Evolutionary conservation across 495 filamentous ascomycete species (phyloP), one percentile per base, ranked within the genome.

Genomic region (Lasiosphaeria hispida): DNA sequence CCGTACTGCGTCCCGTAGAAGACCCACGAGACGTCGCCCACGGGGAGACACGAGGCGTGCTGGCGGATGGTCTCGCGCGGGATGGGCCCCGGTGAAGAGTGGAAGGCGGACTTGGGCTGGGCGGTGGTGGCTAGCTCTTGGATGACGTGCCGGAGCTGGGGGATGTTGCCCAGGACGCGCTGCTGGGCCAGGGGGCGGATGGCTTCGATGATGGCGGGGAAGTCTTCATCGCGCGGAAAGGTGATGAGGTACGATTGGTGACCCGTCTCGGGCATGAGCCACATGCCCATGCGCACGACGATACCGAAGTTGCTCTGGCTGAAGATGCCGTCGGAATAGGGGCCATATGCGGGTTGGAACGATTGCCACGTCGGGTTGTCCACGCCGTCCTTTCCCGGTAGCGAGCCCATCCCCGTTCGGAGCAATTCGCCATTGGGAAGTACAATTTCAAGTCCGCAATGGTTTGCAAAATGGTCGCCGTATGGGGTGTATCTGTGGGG

Each of bases 371-470:
- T 69, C 1, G 66, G 63, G 53, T 76, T 77, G 48, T 69, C 67
- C 5, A 60, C 45, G 17, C 69, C 69, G 49, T 69, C 62, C 6
- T 72, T 68, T 7, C 72, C 75, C 0, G 75, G 74, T 42, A 83
- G 60, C 4, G 80, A 80, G 3, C 82, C 82, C 81, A 85, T 84
- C 1, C 83, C 83, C 0, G 82, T 85, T 3, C 82, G 71, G 6
- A 85, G 44, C 1, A 85, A 52, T 57, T 80, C 76, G 19, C 80
- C 81, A 36, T 70, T 76, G 0, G 83, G 83, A 0, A 84, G 68
- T 7, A 85, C 75, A 23, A 85, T 63, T 61, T 85, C 82, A 73
- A 83, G 71, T 3, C 80, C 80, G 58, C 78, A 82, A 40, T 80
- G 80, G 58, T 74, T 77, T 48, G 71, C 73, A 62, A 73, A 83